Base-by-base conservation (phyloP, 345 rosid genomes). In the Sapria himalayana region DNA sequence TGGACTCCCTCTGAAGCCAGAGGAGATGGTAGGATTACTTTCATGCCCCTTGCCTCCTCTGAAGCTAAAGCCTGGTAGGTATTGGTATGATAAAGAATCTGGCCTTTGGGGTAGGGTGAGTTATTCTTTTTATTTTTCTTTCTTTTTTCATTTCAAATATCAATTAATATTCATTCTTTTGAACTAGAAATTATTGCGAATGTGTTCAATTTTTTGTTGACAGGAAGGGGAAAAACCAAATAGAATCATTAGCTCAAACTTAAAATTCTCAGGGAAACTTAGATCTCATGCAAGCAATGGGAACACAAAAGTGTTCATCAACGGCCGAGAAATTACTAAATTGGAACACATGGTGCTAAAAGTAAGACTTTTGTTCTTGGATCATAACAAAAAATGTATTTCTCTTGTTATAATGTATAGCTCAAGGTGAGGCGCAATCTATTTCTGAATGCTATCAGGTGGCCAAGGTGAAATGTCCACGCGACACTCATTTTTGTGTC, bases 71-170 rank as follows among this genome's bases (percentile, higher is more conserved):
- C 99, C 96, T 0, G 96, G 99, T 43, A 67, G 64, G 39, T 91
- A 80, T 63, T 91, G 99, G 99, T 91, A 91, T 29, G 99, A 91
- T 56, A 91, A 91, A 54, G 99, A 84, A 56, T 84, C 99, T 18
- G 99, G 99, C 53, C 50, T 67, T 2, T 91, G 99, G 99, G 97
- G 97, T n/a, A 81, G 71, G 75, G 95, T 84, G 45, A 46, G 61
- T 38, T 39, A 17, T 41, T 22, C 51, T 43, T 45, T 56, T 32
- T 24, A 16, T 29, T 46, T 50, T 34, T 22, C 51, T 43, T 45
- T 56, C 34, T 24, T 15, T 3, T 27, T 2, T 45, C 17, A 2
- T n/a, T n/a, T n/a, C 1, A 12, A 5, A 27, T 37, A 33, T 25
- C 14, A 11, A 2, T 29, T 10, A 27, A 13, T 5, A 15, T n/a